A percentile compares a stretch with the other conserved stretches of the same genome.
phyloP scores from a whole-genome alignment of 2,329 filamentous ascomycete species.

The Pseudogymnoascus sp. region DNA sequence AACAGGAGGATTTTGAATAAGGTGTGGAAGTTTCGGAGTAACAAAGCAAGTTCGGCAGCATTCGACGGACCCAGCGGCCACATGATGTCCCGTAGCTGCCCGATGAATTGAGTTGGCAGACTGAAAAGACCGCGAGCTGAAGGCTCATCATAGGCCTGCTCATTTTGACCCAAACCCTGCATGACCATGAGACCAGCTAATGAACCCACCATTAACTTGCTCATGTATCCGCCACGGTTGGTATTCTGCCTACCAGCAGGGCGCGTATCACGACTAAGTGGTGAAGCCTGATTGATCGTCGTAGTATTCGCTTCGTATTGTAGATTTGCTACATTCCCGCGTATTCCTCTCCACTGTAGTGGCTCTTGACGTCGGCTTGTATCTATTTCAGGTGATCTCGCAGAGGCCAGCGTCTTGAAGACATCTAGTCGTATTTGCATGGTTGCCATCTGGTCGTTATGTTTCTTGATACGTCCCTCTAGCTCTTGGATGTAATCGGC shows the following conservation, averaged over 20 bases:
- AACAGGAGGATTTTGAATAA: slow-evolving; percentile 46
- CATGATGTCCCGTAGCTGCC: slow-evolving; percentile 39
- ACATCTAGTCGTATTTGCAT: slow-evolving; percentile 70
- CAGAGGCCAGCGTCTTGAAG: slow-evolving; percentile 73
- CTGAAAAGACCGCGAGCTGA: slow-evolving; percentile 54
- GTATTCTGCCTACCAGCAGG: slow-evolving; percentile 50
- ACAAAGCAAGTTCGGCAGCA: slow-evolving; percentile 45
- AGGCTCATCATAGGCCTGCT: slow-evolving; percentile 49
- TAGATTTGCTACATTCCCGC: slow-evolving; percentile 18
- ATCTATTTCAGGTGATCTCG: slow-evolving; percentile 58
- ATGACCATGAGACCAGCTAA: slow-evolving; percentile 87
- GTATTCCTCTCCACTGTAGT: neutral
- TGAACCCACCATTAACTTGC: slow-evolving; percentile 86
- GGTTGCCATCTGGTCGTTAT: slow-evolving; percentile 70
- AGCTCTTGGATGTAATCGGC: slow-evolving; percentile 93
- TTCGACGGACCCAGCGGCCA: slow-evolving; percentile 34
- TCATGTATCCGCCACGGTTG: slow-evolving; percentile 46
- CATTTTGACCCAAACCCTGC: slow-evolving; percentile 60
- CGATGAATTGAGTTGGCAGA: slow-evolving; percentile 52
- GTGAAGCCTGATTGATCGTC: slow-evolving; percentile 25
- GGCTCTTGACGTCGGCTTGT: slow-evolving; percentile 50
- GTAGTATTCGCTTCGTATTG: slow-evolving; percentile 27
- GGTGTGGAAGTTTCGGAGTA: slow-evolving; percentile 36
- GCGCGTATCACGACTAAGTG: slow-evolving; percentile 48
- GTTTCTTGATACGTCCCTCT: slow-evolving; percentile 77